Evolutionary conservation across 352 stramenopile genomes (phyloP).

Genomic region (Globisporangium parvum): DNA sequence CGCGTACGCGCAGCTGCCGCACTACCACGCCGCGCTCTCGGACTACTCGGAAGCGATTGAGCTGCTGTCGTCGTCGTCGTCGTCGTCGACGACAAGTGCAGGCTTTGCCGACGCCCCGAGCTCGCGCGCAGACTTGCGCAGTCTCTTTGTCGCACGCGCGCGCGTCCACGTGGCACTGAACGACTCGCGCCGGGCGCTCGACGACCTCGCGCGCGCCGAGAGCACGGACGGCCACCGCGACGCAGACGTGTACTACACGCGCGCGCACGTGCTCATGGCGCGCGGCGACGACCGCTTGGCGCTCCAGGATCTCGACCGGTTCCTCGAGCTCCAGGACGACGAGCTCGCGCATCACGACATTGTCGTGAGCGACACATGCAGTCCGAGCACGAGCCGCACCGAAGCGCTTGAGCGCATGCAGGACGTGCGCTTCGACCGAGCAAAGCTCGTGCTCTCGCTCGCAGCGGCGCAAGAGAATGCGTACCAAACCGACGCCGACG

Average conservation of each 20-base stretch:
- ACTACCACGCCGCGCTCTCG: constrained; percentile 43
- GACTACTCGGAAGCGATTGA: constrained; percentile 68
- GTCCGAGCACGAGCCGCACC: not conserved
- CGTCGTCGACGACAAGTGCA: too few relatives aligned
- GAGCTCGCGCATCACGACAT: constrained; percentile 26
- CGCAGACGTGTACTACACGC: constrained; percentile 52
- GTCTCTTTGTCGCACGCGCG: constrained; percentile 42
- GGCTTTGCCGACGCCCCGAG: not conserved
- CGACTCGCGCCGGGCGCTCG: constrained; percentile 41
- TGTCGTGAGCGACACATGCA: not conserved
- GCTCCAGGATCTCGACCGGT: constrained; percentile 54
- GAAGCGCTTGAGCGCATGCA: constrained; percentile 25
- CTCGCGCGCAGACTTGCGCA: constrained; percentile 24
- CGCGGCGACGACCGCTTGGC: constrained; percentile 40
- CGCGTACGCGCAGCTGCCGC: constrained; percentile 45
- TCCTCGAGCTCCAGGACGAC: constrained; percentile 63
- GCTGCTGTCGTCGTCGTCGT: not conserved
- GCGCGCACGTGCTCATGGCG: constrained; percentile 42
- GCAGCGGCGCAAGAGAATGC: constrained; percentile 42
- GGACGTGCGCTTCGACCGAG: constrained; percentile 57
- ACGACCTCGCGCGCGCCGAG: constrained; percentile 49
- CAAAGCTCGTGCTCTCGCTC: constrained; percentile 44
- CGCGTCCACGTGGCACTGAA: constrained; percentile 53
- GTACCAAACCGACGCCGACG: constrained; percentile 36
- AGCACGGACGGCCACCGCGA: constrained; percentile 39